These are phyloP conservation scores for Paxillus ammoniavirescens DNA, from an alignment of 768 basidiomycete species.

Conservation along the genomic window DNA sequence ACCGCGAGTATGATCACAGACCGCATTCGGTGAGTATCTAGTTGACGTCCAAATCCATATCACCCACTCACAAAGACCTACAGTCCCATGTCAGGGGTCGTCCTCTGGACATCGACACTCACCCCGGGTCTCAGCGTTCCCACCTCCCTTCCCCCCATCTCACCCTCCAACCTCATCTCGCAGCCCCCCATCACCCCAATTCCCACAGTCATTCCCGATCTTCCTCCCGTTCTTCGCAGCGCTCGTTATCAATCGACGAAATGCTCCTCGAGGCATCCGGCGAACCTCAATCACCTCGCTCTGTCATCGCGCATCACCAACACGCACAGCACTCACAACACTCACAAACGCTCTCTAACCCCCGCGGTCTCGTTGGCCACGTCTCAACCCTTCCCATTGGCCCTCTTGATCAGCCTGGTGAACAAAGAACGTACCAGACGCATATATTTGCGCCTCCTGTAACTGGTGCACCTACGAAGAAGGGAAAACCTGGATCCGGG, in stretches of 20 bases:
- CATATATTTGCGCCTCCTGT: constrained; percentile 75
- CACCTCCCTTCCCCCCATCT: constrained; percentile 21
- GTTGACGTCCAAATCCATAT: neutral
- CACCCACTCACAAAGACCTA: neutral
- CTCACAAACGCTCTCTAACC: constrained; percentile 7
- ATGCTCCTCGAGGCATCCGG: constrained; percentile 45
- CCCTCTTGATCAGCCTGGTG: constrained; percentile 33
- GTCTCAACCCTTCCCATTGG: constrained; percentile 19
- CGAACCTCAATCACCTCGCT: constrained; percentile 31
- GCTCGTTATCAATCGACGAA: constrained; percentile 42
- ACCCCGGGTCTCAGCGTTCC: constrained; percentile 21
- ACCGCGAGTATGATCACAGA: constrained; percentile 33
- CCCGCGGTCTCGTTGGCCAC: constrained; percentile 24
- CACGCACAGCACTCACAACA: constrained; percentile 28
- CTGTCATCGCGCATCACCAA: constrained; percentile 31
- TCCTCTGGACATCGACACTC: constrained; percentile 22
- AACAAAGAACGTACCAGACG: constrained; percentile 51
- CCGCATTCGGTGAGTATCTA: neutral
- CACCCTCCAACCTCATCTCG: constrained; percentile 9
- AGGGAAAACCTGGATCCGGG: constrained; percentile 43
- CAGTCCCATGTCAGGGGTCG: constrained; percentile 19
- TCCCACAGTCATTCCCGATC: constrained; percentile 25
- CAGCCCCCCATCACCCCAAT: constrained; percentile 12
- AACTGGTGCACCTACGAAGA: constrained; percentile 71
- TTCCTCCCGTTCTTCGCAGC: constrained; percentile 35